phyloP scores from a whole-genome alignment of 208 protist genomes.

The Crithidia expoeki region DNA sequence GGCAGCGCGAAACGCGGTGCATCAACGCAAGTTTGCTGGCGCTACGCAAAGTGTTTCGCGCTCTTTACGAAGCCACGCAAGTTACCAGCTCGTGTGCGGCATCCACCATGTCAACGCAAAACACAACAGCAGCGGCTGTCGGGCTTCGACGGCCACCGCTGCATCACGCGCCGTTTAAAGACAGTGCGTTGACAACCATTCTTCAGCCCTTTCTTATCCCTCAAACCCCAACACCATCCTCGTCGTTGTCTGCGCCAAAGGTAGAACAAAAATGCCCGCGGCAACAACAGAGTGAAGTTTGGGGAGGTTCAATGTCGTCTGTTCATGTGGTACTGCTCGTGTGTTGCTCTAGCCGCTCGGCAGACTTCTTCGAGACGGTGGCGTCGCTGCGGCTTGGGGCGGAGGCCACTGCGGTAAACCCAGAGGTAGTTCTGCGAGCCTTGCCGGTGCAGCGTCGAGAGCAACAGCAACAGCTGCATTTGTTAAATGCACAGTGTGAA shows the following conservation, averaged over 20 bases:
- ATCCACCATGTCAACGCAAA: too few species aligned
- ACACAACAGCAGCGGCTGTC: conserved; percentile 7
- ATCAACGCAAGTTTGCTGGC: conserved; percentile 88
- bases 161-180: conserved; percentile 67
- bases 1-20: conserved; percentile 53
- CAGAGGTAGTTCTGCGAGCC: conserved; percentile 36
- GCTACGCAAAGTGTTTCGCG: conserved; percentile 78
- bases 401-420: conserved; percentile 58
- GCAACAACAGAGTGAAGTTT: too few species aligned
- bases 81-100: not conserved
- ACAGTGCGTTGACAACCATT: conserved; percentile 68
- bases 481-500: not conserved
- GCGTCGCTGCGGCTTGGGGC: conserved; percentile 69
- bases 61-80: conserved; percentile 31
- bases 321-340: conserved; percentile 37
- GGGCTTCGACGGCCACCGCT: conserved; percentile 21
- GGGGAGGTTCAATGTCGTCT: conserved; percentile 2
- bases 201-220: conserved; percentile 69
- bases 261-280: too few species aligned
- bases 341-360: conserved; percentile 69
- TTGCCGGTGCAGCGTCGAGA: conserved; percentile 36
- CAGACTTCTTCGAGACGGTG: conserved; percentile 77
- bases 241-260: conserved; percentile 26
- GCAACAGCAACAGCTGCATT: conserved; percentile 25
- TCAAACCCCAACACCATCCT: not conserved